A percentile compares a stretch with the other conserved stretches of the same genome.
These are phyloP conservation scores for Alternaria sp. DNA, from an alignment of 2,329 filamentous ascomycete genomes.

Conservation along the genomic window DNA sequence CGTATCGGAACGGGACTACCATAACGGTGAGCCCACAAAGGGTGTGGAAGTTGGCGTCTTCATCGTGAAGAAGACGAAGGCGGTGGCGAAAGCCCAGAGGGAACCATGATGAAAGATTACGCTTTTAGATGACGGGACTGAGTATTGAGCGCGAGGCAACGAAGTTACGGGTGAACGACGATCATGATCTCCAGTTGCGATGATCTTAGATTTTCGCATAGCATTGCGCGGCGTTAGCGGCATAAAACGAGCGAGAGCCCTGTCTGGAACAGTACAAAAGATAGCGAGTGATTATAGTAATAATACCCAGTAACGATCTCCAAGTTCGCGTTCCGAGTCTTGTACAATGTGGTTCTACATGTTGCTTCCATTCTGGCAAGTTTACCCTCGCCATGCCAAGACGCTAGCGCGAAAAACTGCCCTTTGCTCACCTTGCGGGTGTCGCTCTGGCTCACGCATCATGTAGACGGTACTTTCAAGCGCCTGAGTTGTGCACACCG, in stretches of 20 bases:
- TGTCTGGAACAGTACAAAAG: conserved; percentile 16
- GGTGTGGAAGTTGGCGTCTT: conserved; percentile 58
- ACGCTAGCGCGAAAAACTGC: conserved; percentile 33
- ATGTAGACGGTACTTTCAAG: conserved; percentile 1
- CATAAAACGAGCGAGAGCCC: neutral
- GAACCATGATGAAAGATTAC: neutral
- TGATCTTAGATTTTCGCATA: conserved; percentile 14
- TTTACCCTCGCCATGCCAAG: conserved; percentile 17
- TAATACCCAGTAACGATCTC: conserved; percentile 15
- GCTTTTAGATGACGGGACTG: neutral
- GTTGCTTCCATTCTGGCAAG: conserved; percentile 5
- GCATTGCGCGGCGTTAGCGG: conserved; percentile 27
- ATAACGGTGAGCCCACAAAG: conserved; percentile 50
- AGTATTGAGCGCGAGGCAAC: neutral
- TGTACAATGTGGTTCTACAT: too few species aligned
- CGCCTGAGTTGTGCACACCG: neutral
- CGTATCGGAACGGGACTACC: conserved; percentile 59
- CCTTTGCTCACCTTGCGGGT: conserved; percentile 8
- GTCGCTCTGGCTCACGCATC: neutral
- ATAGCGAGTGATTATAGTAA: conserved; percentile 13
- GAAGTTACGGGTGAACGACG: neutral
- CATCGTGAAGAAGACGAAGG: conserved; percentile 47
- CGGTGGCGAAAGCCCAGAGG: conserved; percentile 5
- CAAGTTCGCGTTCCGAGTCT: too few species aligned
- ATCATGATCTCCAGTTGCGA: conserved; percentile 1